Evolutionary conservation across 2,329 filamentous ascomycete species (phyloP).

Genomic region (Phaeosphaeria sp.): DNA sequence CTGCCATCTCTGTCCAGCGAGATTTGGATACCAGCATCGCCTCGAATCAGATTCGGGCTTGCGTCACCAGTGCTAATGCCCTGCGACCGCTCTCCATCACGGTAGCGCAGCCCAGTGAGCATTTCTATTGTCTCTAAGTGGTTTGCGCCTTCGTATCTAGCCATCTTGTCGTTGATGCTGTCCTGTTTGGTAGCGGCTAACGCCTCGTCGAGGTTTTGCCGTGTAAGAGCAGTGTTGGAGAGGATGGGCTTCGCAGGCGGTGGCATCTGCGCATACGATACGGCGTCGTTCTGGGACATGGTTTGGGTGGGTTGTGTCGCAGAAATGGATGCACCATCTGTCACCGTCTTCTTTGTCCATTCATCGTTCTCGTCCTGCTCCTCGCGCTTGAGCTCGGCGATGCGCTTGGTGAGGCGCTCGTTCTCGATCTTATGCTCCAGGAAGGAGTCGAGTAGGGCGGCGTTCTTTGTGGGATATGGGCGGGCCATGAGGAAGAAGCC

Average conservation of each 20-base stretch:
- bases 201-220: conserved; percentile 79
- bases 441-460: conserved; percentile 85
- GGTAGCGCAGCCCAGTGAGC: conserved; percentile 85
- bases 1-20: conserved; percentile 77
- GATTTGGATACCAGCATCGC: conserved; percentile 86
- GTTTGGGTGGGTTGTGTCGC: conserved; percentile 47
- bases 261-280: conserved; percentile 64
- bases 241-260: conserved; percentile 68
- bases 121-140: conserved; percentile 91
- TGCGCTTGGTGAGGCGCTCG: conserved; percentile 81
- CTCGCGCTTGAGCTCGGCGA: conserved; percentile 83
- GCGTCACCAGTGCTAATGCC: conserved; percentile 87
- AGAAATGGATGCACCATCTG: conserved; percentile 54
- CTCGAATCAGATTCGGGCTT: conserved; percentile 80
- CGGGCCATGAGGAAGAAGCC: conserved; percentile 94
- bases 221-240: conserved; percentile 73
- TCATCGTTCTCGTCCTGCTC: conserved; percentile 81
- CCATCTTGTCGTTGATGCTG: conserved; percentile 84
- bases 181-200: conserved; percentile 71
- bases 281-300: conserved; percentile 43
- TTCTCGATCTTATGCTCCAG: conserved; percentile 97
- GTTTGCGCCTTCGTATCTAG: conserved; percentile 73
- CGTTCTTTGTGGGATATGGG: conserved; percentile 88
- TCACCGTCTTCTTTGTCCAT: conserved; percentile 65
- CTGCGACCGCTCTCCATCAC: conserved; percentile 84